Evolutionary conservation across 768 basidiomycete genomes (phyloP).

Genomic region (Lentinula lateritia): DNA sequence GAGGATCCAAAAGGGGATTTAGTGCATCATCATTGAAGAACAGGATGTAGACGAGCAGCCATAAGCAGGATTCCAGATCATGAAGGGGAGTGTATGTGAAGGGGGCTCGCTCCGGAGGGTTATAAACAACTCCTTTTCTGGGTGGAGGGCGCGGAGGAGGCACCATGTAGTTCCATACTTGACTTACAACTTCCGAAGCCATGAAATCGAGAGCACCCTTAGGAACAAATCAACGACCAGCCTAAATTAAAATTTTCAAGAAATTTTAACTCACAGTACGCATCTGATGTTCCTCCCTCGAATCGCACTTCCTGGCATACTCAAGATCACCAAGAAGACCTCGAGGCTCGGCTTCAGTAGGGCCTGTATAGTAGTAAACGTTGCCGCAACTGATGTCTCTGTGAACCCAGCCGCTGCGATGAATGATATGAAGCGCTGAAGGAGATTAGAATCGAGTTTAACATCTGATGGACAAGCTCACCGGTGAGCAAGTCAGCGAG

Average conservation of each 20-base stretch:
- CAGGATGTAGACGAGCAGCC: neutral
- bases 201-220: neutral
- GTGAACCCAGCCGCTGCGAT: neutral
- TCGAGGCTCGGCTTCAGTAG: neutral
- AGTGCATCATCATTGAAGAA: neutral
- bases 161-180: neutral
- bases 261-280: neutral
- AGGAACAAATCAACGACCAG: neutral
- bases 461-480: neutral
- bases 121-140: neutral
- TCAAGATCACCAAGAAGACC: neutral
- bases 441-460: neutral
- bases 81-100: neutral
- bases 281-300: neutral
- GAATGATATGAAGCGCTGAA: neutral
- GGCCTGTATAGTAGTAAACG: neutral
- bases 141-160: neutral
- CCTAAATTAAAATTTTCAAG: neutral
- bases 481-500: neutral
- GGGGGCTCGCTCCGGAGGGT: neutral
- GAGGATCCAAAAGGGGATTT: neutral
- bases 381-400: neutral
- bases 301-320: neutral
- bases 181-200: neutral
- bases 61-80: neutral